Percentiles rank a stretch among this genome's conserved stretches.
These are phyloP conservation scores for Euphorbia celastroides DNA, from an alignment of 441 rosid genomes.

Conservation along the genomic window DNA sequence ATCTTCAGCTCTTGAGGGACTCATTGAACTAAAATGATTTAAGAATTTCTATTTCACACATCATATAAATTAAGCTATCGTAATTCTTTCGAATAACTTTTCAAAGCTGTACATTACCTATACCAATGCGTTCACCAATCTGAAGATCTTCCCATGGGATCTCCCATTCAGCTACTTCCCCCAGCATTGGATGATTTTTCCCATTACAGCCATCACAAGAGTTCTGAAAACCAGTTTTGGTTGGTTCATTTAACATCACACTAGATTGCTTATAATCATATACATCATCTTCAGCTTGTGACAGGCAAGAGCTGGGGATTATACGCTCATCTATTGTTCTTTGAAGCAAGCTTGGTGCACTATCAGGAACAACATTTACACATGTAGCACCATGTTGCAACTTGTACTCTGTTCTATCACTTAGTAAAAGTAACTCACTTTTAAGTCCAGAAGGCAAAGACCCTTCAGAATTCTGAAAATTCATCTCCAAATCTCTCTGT, in stretches of 20 bases:
- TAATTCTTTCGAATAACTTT: background rate
- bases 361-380: slow-evolving; percentile 19
- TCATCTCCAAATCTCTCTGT: slow-evolving; percentile 36
- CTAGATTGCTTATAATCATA: slow-evolving; percentile 30
- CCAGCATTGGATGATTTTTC: slow-evolving; percentile 57
- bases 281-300: slow-evolving; percentile 28
- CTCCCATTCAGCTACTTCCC: slow-evolving; percentile 90
- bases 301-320: slow-evolving; percentile 31
- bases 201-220: slow-evolving; percentile 42
- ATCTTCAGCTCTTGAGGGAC: background rate
- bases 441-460: slow-evolving; percentile 29
- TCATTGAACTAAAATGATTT: background rate
- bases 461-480: slow-evolving; percentile 25
- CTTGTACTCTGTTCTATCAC: slow-evolving; percentile 27
- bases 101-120: slow-evolving; percentile 49
- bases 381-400: slow-evolving; percentile 19
- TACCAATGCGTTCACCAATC: slow-evolving; percentile 96
- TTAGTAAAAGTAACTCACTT: slow-evolving; percentile 27
- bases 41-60: background rate
- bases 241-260: slow-evolving; percentile 27
- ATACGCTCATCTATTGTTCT: slow-evolving; percentile 20
- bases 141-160: slow-evolving; percentile 94
- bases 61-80: background rate
- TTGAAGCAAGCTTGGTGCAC: slow-evolving; percentile 18
- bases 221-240: slow-evolving; percentile 26